Evolutionary conservation across 306 rosid species (phyloP).

Genomic region (Lupinus albus): DNA sequence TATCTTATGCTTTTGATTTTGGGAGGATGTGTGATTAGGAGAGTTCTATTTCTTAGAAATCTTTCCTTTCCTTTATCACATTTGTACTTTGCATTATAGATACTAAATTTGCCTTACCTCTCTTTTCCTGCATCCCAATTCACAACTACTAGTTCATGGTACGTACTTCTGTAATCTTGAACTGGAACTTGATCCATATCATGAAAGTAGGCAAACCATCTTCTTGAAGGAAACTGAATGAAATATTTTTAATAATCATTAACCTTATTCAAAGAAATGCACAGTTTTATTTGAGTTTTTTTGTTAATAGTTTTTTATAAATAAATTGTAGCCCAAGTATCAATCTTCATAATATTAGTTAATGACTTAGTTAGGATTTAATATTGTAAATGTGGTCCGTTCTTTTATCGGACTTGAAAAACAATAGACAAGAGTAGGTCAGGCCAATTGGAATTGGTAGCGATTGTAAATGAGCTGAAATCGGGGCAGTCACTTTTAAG

Average conservation of each 20-base stretch:
- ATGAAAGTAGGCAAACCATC: background rate
- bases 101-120: background rate
- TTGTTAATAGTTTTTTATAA: too few species aligned
- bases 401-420: background rate
- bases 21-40: background rate
- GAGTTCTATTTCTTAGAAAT: background rate
- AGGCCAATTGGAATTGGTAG: background rate
- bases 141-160: background rate
- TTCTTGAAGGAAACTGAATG: background rate
- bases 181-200: background rate
- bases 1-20: background rate
- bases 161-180: background rate
- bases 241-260: background rate
- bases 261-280: background rate
- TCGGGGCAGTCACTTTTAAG: background rate
- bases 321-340: background rate
- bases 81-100: background rate
- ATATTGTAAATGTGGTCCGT: background rate
- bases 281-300: background rate
- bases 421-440: conserved; percentile 1
- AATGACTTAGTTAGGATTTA: background rate
- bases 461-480: background rate
- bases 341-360: background rate
- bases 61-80: background rate
- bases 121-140: background rate